Evolutionary conservation across 2,329 filamentous ascomycete species (phyloP).

Genomic region (Nothopassalora personata): DNA sequence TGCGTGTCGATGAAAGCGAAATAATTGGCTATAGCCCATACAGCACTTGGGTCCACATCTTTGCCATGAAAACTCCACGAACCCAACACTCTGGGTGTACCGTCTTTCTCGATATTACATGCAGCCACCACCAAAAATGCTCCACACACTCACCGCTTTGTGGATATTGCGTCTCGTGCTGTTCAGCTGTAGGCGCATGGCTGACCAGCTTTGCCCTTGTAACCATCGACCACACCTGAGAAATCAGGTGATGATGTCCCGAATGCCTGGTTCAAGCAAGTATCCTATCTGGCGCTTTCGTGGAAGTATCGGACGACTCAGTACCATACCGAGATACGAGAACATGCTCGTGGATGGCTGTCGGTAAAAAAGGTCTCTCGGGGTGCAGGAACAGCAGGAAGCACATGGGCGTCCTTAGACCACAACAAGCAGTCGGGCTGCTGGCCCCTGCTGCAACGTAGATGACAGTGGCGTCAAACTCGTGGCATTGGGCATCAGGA

Average conservation of each 20-base stretch:
- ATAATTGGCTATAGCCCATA: not conserved
- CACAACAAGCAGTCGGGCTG: not conserved
- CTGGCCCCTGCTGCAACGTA: not conserved
- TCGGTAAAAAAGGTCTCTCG: not conserved
- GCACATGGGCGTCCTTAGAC: no score
- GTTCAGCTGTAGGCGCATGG: not conserved
- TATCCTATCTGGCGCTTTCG: not conserved
- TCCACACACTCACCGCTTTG: not conserved
- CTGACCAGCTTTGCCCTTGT: slow-evolving; percentile 6
- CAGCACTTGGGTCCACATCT: not conserved
- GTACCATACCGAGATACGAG: not conserved
- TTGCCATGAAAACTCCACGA: not conserved
- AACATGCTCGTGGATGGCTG: not conserved
- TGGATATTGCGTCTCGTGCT: not conserved
- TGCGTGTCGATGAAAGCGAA: not conserved
- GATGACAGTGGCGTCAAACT: slow-evolving; percentile 14
- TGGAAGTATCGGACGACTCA: not conserved
- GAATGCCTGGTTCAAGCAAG: not conserved
- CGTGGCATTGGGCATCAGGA: not conserved
- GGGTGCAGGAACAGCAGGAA: no score
- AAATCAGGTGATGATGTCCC: slow-evolving; percentile 4
- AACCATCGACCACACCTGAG: not conserved
- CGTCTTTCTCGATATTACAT: slow-evolving; percentile 1
- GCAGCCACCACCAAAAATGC: not conserved
- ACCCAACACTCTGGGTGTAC: not conserved